These are phyloP conservation scores for Cyberlindnera petersonii DNA, from an alignment of 805 yeast genomes.

Conservation along the genomic window DNA sequence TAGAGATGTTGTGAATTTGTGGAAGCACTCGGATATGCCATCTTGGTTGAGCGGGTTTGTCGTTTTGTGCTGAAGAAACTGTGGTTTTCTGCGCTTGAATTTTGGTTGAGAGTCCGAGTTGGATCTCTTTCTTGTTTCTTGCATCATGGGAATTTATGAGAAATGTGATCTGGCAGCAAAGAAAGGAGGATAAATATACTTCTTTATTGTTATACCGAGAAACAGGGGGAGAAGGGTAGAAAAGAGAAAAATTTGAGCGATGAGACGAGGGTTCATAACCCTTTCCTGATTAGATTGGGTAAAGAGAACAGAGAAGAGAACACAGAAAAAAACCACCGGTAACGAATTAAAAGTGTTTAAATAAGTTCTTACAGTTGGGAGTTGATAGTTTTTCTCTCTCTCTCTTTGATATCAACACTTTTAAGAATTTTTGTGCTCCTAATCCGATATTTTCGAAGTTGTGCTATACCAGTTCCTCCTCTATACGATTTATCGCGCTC, in stretches of 20 bases:
- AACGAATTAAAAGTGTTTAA: too few relatives aligned
- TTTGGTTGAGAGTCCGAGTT: conserved; percentile 15
- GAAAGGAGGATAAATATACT: too few relatives aligned
- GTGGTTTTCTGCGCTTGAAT: conserved; percentile 22
- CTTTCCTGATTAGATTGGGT: too few relatives aligned
- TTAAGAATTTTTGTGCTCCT: too few relatives aligned
- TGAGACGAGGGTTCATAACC: conserved; percentile 7
- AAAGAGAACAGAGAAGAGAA: too few relatives aligned
- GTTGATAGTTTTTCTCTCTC: too few relatives aligned
- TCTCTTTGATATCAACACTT: too few relatives aligned
- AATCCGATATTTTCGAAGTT: too few relatives aligned
- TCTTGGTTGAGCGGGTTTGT: conserved; percentile 37
- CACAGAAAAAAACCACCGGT: too few relatives aligned
- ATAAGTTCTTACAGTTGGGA: too few relatives aligned
- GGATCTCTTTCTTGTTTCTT: conserved; percentile 16
- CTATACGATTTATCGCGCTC: too few relatives aligned
- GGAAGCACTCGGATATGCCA: conserved; percentile 68
- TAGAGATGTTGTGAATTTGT: conserved; percentile 52
- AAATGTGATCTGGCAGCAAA: not conserved
- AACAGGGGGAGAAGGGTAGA: not conserved
- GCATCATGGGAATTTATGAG: conserved; percentile 3
- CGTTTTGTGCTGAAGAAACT: conserved; percentile 23
- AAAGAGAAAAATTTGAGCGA: conserved; percentile 8
- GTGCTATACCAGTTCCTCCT: too few relatives aligned
- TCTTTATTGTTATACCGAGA: not conserved